Evolutionary conservation across 768 basidiomycete genomes (phyloP).

Genomic region (Phanerochaete carnosa): DNA sequence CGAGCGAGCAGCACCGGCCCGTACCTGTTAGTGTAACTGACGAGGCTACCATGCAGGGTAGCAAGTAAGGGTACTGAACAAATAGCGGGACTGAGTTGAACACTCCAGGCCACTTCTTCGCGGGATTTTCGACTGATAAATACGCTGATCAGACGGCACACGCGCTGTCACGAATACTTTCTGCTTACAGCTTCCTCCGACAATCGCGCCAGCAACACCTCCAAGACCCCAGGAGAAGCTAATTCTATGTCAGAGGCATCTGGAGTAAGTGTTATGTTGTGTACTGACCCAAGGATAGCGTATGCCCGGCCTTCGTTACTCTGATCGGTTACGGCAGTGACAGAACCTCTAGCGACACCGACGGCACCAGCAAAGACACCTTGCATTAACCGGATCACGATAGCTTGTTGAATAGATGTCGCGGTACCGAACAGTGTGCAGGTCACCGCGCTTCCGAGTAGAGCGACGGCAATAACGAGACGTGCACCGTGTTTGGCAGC

Average conservation of each 20-base stretch:
- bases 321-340: conserved; percentile 83
- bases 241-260: neutral
- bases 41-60: conserved; percentile 81
- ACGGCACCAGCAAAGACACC: conserved; percentile 93
- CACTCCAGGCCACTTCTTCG: conserved; percentile 77
- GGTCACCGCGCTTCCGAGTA: conserved; percentile 81
- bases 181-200: conserved; percentile 76
- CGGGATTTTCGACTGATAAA: conserved; percentile 72
- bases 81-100: conserved; percentile 70
- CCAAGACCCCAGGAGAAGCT: conserved; percentile 97
- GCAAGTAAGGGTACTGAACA: conserved; percentile 81
- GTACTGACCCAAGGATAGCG: conserved; percentile 76
- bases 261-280: neutral
- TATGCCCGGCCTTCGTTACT: conserved; percentile 95
- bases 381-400: conserved; percentile 83
- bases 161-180: neutral
- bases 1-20: conserved; percentile 11
- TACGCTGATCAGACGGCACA: neutral
- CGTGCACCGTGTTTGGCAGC: conserved; percentile 90
- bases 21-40: conserved; percentile 69
- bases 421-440: conserved; percentile 78
- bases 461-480: conserved; percentile 76
- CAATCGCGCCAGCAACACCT: conserved; percentile 85
- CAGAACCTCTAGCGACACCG: conserved; percentile 88
- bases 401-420: conserved; percentile 72